Base-by-base conservation (phyloP, 139 green algal genomes). In the Auxenochlorella pyrenoidosa region DNA sequence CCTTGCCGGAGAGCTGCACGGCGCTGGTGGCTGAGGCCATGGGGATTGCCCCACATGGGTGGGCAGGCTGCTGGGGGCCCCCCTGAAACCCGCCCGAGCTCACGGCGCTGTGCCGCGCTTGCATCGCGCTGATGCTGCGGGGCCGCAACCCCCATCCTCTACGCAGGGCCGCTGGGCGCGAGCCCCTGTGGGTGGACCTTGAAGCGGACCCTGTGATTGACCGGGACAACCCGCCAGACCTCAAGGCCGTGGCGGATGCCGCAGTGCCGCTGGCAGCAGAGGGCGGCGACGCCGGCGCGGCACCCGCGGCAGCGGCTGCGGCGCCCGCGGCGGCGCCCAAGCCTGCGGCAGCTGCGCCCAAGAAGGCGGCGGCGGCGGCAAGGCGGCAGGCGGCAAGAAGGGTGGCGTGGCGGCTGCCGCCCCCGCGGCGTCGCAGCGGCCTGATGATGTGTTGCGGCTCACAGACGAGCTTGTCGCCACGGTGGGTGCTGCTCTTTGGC, bases 171-270 rank as follows among this genome's bases (percentile, higher is more conserved):
- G 41, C 89, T 22, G 88, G 82, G 3, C 70, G 85, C 16, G 85
- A 92, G 71, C 90, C 91, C 2, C n/a, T 91, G 15, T 96, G 89
- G 79, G 91, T 95, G n/a, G 93, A 97, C 76, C 78, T 97, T 18
- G 93, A 95, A 75, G 88, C 83, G 3, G 89, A 94, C 5, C 91
- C 94, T 13, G 92, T 91, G 80, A 93, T 96, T 43, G 92, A 94
- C 87, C 86, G 86, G 32, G 89, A 96, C 66, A 94, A 95, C 86
- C 94, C 94, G 41, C 93, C 93, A 54, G 94, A 96, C 87, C 83
- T 95, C 8, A 94, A 94, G 83, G 80, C 90, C 82, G 76, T 91
- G 60, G 89, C 88, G n/a, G 91, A 88, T 89, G 76, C 84, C 89
- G 86, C 76, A 12, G n/a, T 60, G 15, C 68, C 78, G 6, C 41